These are phyloP conservation scores for Skeletonema tropicum DNA, from an alignment of 108 stramenopile species.

Conservation along the genomic window DNA sequence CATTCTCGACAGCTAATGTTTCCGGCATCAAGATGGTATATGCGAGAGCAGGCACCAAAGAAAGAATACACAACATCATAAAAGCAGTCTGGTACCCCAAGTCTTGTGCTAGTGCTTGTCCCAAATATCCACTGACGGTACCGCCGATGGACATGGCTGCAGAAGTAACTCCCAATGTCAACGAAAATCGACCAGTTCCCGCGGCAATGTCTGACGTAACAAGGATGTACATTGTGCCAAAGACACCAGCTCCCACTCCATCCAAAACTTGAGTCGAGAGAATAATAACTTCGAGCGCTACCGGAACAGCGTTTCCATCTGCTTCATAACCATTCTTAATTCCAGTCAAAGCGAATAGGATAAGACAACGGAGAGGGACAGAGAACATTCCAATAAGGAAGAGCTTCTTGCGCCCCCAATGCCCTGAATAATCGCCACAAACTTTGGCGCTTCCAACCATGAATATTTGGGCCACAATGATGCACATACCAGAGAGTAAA, in stretches of 20 bases:
- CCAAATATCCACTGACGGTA: constrained; percentile 89
- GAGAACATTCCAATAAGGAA: constrained; percentile 82
- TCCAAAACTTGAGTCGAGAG: constrained; percentile 88
- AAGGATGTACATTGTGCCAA: constrained; percentile 91
- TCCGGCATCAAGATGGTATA: constrained; percentile 87
- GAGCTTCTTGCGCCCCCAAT: constrained; percentile 79
- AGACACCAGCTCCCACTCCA: constrained; percentile 88
- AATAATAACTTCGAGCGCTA: constrained; percentile 64
- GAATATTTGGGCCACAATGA: constrained; percentile 83
- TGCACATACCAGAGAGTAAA: constrained; percentile 85
- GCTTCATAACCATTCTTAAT: constrained; percentile 32
- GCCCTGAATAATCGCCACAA: constrained; percentile 81
- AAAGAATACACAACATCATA: constrained; percentile 78
- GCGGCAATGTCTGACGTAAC: constrained; percentile 88
- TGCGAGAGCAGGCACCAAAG: constrained; percentile 68
- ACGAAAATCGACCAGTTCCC: constrained; percentile 84
- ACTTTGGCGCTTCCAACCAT: constrained; percentile 84
- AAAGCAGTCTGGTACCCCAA: constrained; percentile 77
- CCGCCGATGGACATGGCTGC: constrained; percentile 92
- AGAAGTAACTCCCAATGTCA: constrained; percentile 81
- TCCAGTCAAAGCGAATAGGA: constrained; percentile 60
- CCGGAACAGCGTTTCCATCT: constrained; percentile 38
- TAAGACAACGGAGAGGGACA: constrained; percentile 83
- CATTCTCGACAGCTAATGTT: constrained; percentile 43
- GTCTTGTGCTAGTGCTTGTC: constrained; percentile 84